Evolutionary conservation across 331 rosid genomes (phyloP), one percentile per base, ranked within the genome.

Genomic region (Quercus lobata): DNA sequence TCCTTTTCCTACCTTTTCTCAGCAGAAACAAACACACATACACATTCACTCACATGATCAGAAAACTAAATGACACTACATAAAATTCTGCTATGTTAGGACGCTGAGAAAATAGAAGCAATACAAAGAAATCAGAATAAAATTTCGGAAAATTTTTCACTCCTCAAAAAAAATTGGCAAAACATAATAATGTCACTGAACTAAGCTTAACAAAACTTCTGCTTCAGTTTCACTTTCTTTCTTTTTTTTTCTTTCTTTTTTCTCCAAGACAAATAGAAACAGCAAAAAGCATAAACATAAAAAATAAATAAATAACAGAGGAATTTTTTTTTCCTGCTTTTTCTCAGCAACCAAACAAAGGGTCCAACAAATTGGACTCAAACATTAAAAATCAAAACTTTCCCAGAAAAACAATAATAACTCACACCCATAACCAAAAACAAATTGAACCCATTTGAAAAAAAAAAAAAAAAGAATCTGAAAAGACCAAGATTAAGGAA

Each of bases 321-420:
- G 52, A 14, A 15, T 22, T 76, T 81, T 52, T 30, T 76, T 78
- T 78, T 85, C 80, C 81, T 52, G 85, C 72, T 57, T 83, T 84
- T 87, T 83, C 92, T 78, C 70, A 79, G 91, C 88, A 80, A 86
- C 81, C 81, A 88, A 86, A 79, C 85, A 83, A 77, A 82, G 80
- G 80, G 85, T 79, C 79, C 75, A 79, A 76, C 77, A 80, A 78
- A 63, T 65, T 57, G 72, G 72, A 77, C 83, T 76, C 85, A 77
- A 69, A 69, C 52, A 83, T 76, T 37, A 57, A 85, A 37, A 76
- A 81, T 53, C 82, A 81, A 17, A 79, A 30, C 78, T 82, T 49
- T 62, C 24, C 77, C 68, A 46, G 68, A 35, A 84, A 78, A 79
- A 78, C 27, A 29, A 75, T 65, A 84, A 70, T 78, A 80, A 52